Conservation (phyloP, 495 filamentous ascomycete species). For the Talaromyces trachyspermus region DNA sequence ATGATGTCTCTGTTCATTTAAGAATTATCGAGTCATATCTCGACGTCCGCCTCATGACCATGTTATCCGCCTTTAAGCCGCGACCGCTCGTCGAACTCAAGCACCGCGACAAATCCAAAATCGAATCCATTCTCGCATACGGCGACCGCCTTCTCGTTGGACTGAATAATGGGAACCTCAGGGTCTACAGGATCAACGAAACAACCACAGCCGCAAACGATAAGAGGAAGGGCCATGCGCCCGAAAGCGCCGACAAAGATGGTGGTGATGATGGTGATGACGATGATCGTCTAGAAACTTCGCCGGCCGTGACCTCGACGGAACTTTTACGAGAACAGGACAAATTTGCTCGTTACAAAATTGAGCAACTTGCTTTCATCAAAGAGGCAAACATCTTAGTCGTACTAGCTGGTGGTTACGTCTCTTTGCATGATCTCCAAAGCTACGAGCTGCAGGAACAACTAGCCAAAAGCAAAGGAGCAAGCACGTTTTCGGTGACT, state of each 20-base stretch:
- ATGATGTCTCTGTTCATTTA: no score
- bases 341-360: slow-evolving; percentile 80
- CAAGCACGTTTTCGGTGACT: slow-evolving; percentile 84
- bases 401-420: slow-evolving; percentile 78
- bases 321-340: slow-evolving; percentile 85
- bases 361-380: slow-evolving; percentile 89
- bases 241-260: slow-evolving; percentile 12
- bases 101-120: slow-evolving; percentile 87
- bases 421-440: slow-evolving; percentile 83
- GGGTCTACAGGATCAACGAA: slow-evolving; percentile 88
- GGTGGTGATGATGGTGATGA: no score
- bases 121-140: slow-evolving; percentile 88
- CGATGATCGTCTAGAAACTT: no score
- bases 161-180: slow-evolving; percentile 78
- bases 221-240: slow-evolving; percentile 13
- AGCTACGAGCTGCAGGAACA: slow-evolving; percentile 75
- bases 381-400: slow-evolving; percentile 90
- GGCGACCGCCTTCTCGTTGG: slow-evolving; percentile 88
- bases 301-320: slow-evolving; percentile 57
- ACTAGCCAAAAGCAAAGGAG: slow-evolving; percentile 73
- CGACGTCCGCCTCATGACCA: slow-evolving; percentile 34
- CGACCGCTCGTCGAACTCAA: slow-evolving; percentile 94
- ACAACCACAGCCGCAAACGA: slow-evolving; percentile 4
- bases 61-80: slow-evolving; percentile 97
- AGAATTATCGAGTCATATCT: not conserved